Conservation (phyloP, 441 rosid species). For the Populus hybrid region DNA sequence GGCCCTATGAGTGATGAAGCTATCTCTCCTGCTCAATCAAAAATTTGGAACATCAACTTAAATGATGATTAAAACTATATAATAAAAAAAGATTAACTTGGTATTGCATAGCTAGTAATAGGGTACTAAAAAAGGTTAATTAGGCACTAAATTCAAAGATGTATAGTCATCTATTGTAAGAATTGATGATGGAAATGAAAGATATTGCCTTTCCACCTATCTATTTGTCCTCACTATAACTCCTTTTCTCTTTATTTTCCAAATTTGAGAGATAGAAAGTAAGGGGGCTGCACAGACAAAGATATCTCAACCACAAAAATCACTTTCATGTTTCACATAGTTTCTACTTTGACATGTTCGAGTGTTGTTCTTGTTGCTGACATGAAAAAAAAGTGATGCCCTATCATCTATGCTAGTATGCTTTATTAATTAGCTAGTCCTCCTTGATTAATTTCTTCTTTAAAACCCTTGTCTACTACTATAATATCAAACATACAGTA, state of each 20-base stretch:
- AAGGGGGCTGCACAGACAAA: conserved; percentile 15
- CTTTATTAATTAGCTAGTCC: conserved; percentile 2
- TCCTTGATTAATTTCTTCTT: neutral
- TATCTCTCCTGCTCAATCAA: conserved; percentile 64
- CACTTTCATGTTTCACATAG: conserved; percentile 8
- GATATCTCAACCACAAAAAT: conserved; percentile 16
- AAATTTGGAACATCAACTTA: neutral
- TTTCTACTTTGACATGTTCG: conserved; percentile 3
- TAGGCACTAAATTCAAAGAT: neutral
- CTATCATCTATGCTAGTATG: neutral
- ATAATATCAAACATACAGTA: no score
- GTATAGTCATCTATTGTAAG: neutral
- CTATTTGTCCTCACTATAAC: conserved; percentile 8
- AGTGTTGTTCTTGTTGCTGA: conserved; percentile 3
- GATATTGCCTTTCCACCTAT: neutral
- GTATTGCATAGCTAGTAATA: neutral
- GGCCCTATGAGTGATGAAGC: conserved; percentile 92
- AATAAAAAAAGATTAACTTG: neutral
- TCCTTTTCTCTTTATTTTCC: neutral
- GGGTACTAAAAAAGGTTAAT: neutral
- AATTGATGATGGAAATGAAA: neutral
- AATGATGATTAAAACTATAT: neutral
- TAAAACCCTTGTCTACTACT: no score
- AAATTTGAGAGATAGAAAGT: neutral
- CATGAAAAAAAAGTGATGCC: conserved; percentile 7